Percentiles rank a stretch among this genome's conserved stretches.
phyloP scores from a whole-genome alignment of 164 flowering plant genomes.

The Sextonia rubra region DNA sequence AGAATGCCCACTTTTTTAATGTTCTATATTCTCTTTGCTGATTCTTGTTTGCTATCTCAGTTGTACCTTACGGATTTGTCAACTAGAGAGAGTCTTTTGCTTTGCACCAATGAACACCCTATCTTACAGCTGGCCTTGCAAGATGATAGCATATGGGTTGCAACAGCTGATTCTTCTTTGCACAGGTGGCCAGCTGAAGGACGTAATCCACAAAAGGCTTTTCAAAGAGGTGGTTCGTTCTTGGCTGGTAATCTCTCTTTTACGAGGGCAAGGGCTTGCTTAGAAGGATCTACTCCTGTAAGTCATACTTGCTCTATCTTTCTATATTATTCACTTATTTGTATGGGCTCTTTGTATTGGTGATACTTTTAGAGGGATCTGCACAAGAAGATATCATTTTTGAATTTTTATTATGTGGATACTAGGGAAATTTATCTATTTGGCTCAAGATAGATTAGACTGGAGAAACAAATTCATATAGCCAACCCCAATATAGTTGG shows the following conservation, averaged over 20 bases:
- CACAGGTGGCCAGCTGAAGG: constrained; percentile 89
- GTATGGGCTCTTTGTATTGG: background rate
- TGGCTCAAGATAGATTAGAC: too few species aligned
- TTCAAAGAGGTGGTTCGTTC: constrained; percentile 85
- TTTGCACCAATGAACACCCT: constrained; percentile 89
- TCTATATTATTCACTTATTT: background rate
- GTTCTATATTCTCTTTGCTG: constrained; percentile 3
- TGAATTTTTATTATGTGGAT: too few species aligned
- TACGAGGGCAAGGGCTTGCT: constrained; percentile 80
- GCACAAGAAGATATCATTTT: too few species aligned
- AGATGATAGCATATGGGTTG: constrained; percentile 90
- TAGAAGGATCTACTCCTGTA: constrained; percentile 89
- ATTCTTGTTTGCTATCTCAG: constrained; percentile 36
- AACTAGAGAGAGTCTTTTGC: constrained; percentile 88
- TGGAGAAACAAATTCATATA: too few species aligned
- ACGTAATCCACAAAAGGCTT: constrained; percentile 64
- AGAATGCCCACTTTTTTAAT: constrained; percentile 1
- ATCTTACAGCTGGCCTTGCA: constrained; percentile 74
- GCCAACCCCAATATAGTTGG: too few species aligned
- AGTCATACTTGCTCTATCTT: constrained; percentile 13
- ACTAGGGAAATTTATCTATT: too few species aligned
- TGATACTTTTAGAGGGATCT: too few species aligned
- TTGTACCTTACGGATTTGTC: constrained; percentile 92
- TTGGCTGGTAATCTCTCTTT: constrained; percentile 92
- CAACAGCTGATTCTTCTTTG: constrained; percentile 88